These are phyloP conservation scores for Trichoderma simmonsii DNA, from an alignment of 2,329 filamentous ascomycete species.

Conservation along the genomic window DNA sequence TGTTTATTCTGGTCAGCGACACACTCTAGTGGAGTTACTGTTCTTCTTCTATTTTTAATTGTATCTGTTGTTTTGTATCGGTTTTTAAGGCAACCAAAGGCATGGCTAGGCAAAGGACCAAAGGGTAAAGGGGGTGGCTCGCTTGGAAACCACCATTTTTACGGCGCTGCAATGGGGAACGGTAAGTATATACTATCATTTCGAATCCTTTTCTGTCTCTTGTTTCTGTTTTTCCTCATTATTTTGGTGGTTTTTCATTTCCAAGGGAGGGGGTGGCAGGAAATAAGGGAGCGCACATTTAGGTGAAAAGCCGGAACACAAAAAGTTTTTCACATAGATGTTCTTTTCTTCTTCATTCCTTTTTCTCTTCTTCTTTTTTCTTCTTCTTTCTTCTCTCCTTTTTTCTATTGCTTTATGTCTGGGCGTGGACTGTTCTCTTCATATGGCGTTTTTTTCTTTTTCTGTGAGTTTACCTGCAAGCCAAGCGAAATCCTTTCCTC, in stretches of 20 bases:
- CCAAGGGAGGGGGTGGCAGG: neutral
- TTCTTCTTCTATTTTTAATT: neutral
- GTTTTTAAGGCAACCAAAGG: neutral
- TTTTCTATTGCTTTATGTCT: neutral
- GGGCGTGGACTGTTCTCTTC: neutral
- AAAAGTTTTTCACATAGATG: constrained; percentile 5
- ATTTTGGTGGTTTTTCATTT: neutral
- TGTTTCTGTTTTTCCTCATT: neutral
- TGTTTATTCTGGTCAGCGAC: neutral
- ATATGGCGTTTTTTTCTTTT: neutral
- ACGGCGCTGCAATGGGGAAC: neutral
- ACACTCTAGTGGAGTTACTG: neutral
- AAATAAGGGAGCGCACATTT: neutral
- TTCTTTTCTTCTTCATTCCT: neutral
- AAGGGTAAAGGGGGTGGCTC: neutral
- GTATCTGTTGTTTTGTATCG: neutral
- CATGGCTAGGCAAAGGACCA: neutral
- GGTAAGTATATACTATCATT: neutral
- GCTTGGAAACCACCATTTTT: neutral
- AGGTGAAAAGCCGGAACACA: constrained; percentile 1
- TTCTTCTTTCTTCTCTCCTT: neutral
- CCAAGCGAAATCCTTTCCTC: neutral
- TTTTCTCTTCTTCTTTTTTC: neutral
- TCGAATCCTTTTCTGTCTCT: neutral
- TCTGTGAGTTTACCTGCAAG: neutral